phyloP scores from a whole-genome alignment of 306 rosid species.

The Vigna trinervia region DNA sequence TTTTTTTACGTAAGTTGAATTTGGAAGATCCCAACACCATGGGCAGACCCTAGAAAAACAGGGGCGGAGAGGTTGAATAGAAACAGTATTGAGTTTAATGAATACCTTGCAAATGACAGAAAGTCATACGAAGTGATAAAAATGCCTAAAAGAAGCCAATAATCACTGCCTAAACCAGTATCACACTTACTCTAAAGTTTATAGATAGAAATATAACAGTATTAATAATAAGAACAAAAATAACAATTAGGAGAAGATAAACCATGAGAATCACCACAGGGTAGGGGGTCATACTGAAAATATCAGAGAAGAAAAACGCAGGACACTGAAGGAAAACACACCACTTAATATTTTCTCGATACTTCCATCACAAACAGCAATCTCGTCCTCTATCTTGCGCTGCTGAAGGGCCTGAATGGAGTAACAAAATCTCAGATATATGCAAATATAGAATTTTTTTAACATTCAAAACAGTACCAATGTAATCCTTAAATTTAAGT shows the following conservation, averaged over 20 bases:
- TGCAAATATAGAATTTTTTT: conserved; percentile 25
- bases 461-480: conserved; percentile 35
- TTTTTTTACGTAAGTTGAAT: no score
- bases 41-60: neutral
- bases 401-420: conserved; percentile 70
- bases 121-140: conserved; percentile 1
- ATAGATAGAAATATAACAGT: neutral
- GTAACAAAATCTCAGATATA: conserved; percentile 41
- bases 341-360: conserved; percentile 68
- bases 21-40: conserved; percentile 2
- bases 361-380: conserved; percentile 65
- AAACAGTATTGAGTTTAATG: neutral
- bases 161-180: conserved; percentile 26
- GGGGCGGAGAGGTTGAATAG: no score
- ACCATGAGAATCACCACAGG: conserved; percentile 6
- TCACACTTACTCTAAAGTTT: conserved; percentile 24
- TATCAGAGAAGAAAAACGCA: conserved; percentile 28
- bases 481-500: conserved; percentile 22
- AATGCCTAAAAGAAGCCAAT: conserved; percentile 12
- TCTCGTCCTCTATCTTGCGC: conserved; percentile 68
- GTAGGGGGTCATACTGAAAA: neutral
- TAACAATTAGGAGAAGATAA: conserved; percentile 1
- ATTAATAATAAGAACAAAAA: neutral
- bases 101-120: neutral
- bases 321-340: conserved; percentile 32